Evolutionary conservation across 2,329 filamentous ascomycete genomes (phyloP), one percentile per base, ranked within the genome.

Genomic region (Trematosphaeria pertusa): DNA sequence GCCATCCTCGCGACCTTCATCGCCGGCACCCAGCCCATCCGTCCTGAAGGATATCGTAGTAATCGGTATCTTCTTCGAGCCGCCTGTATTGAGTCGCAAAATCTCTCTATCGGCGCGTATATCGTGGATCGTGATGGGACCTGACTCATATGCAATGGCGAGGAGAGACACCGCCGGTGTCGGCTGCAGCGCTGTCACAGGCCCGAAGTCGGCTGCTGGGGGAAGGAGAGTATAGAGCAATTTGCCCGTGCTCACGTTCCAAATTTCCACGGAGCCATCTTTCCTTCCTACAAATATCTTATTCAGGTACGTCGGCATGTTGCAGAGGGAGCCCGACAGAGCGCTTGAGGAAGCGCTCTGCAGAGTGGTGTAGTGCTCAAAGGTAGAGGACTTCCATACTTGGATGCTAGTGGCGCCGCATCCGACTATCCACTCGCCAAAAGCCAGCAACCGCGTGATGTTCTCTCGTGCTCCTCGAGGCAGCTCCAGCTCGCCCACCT

Each of bases 301-400:
- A 79, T 99, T 99, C 50, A 99, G 74, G 71, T 91, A 96, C 0
- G 94, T 97, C 1, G 93, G 92, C 87, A 97, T 91, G 62, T 84
- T 95, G 67, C 86, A 88, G 58, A 96, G 81, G 38, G 87, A 85
- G 18, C 89, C 89, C 0, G 88, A 91, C 46, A 97, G 84, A 56
- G 86, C 77, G 58, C 85, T 87, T 44, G 83, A 82, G 15, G 81
- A 81, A 22, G 83, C 78, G 52, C 75, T 76, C 19, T 77, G 74
- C 37, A 97, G 79, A 0, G 90, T 92, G 0, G 93, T 96, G 73
- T 97, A 96, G 70, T 97, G 90, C 70, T 97, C 91, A 22, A 88
- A 80, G 1, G 85, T 91, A 10, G 81, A 75, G 35, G 87, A 87
- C 72, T 92, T 96, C 91, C 93, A 99, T 10, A 99, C 84, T 61